Percentiles rank a stretch among this genome's conserved stretches.
These are phyloP conservation scores for Suillus discolor DNA, from an alignment of 768 basidiomycete species.

Conservation along the genomic window DNA sequence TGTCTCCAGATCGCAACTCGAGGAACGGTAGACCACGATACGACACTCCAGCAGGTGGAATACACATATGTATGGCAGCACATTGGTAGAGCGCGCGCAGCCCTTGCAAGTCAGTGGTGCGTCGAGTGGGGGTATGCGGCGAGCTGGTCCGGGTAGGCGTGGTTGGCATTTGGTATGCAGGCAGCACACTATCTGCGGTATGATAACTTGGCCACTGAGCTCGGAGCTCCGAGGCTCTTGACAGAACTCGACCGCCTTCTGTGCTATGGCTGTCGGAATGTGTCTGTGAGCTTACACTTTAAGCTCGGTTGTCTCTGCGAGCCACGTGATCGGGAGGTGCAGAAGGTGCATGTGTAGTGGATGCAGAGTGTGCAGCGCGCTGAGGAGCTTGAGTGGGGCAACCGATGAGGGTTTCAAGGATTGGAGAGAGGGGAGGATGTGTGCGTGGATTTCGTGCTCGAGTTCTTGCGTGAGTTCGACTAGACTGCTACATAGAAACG, in stretches of 20 bases:
- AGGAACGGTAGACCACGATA: constrained; percentile 83
- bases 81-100: constrained; percentile 65
- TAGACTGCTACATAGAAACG: constrained; percentile 64
- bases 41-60: constrained; percentile 60
- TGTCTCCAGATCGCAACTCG: constrained; percentile 58
- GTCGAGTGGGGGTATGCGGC: constrained; percentile 25
- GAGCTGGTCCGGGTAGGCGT: constrained; percentile 20
- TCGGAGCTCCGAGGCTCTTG: constrained; percentile 35
- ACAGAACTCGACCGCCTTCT: constrained; percentile 36
- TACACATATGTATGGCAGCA: constrained; percentile 67
- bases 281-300: constrained; percentile 35
- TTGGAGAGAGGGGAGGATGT: constrained; percentile 59
- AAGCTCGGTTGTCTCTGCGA: constrained; percentile 31
- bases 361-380: constrained; percentile 72
- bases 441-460: constrained; percentile 53
- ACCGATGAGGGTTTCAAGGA: constrained; percentile 59
- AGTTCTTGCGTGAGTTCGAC: constrained; percentile 54
- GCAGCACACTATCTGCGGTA: constrained; percentile 22
- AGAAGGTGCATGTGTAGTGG: constrained; percentile 73
- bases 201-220: constrained; percentile 26
- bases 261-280: constrained; percentile 32
- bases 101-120: constrained; percentile 26
- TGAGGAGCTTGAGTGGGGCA: constrained; percentile 65
- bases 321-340: constrained; percentile 62
- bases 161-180: constrained; percentile 20